Evolutionary conservation across 768 basidiomycete genomes (phyloP).

Genomic region (Terana coerulea): DNA sequence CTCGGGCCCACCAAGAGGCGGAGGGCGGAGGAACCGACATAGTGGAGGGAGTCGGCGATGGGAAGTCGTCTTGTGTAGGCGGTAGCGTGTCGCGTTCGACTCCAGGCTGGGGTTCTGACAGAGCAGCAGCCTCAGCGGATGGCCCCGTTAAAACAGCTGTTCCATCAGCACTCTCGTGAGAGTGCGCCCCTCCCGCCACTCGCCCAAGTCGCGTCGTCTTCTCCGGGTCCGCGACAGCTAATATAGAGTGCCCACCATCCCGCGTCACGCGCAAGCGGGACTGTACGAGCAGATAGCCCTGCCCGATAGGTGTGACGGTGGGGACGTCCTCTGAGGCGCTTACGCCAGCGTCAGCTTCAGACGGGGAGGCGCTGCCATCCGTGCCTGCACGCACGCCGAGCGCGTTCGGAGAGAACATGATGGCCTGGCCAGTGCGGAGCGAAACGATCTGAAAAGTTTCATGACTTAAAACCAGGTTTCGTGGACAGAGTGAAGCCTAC

Average conservation of each 20-base stretch:
- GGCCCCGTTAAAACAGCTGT: neutral
- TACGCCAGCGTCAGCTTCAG: neutral
- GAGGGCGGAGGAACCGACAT: no score
- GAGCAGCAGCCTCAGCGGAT: neutral
- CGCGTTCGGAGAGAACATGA: conserved; percentile 66
- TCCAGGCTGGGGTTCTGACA: neutral
- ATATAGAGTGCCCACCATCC: conserved; percentile 65
- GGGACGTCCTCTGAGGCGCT: neutral
- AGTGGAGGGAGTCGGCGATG: no score
- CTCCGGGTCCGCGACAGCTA: conserved; percentile 22
- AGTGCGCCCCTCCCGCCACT: neutral
- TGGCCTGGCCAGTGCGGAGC: conserved; percentile 64
- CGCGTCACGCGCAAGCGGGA: conserved; percentile 57
- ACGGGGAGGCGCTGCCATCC: neutral
- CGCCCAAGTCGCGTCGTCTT: conserved; percentile 4
- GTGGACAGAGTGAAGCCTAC: no score
- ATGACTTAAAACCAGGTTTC: no score
- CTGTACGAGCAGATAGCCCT: conserved; percentile 57
- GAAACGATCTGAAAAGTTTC: conserved; percentile 1
- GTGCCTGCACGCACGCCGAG: conserved; percentile 1
- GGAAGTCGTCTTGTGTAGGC: no score
- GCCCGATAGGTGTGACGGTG: conserved; percentile 29
- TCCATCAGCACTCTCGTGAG: neutral
- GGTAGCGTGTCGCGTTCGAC: no score
- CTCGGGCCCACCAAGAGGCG: no score